phyloP scores from a whole-genome alignment of 306 rosid species.

The Coriaria nepalensis region DNA sequence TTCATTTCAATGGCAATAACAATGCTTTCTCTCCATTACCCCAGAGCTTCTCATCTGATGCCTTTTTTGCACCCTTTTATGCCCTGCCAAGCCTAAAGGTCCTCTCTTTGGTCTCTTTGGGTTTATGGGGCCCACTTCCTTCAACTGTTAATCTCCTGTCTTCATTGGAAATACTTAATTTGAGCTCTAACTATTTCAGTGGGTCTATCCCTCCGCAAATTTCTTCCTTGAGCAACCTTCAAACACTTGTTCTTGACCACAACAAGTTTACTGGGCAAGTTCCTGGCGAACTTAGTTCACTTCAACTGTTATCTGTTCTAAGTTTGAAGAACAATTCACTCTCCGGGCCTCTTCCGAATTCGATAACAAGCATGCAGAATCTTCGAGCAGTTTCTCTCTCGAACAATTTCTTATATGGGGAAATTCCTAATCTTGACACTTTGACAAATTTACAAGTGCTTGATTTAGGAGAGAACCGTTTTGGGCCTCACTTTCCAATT shows the following conservation, averaged over 20 bases:
- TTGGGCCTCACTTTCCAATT: slow-evolving; percentile 73
- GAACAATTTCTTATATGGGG: slow-evolving; percentile 48
- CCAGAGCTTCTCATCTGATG: slow-evolving; percentile 27
- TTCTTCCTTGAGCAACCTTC: slow-evolving; percentile 47
- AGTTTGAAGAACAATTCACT: slow-evolving; percentile 51
- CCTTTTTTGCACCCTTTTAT: slow-evolving; percentile 42
- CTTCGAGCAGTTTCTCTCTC: slow-evolving; percentile 63
- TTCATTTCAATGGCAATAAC: slow-evolving; percentile 47
- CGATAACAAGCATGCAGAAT: slow-evolving; percentile 30
- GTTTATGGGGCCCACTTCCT: slow-evolving; percentile 66
- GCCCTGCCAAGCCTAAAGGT: slow-evolving; percentile 50
- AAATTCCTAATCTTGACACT: slow-evolving; percentile 46
- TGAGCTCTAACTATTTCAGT: slow-evolving; percentile 50
- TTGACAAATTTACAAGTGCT: slow-evolving; percentile 67
- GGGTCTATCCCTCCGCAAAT: slow-evolving; percentile 46
- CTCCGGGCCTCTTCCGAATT: slow-evolving; percentile 50
- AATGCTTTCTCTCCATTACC: slow-evolving; percentile 26
- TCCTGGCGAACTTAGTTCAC: slow-evolving; percentile 43
- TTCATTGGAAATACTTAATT: slow-evolving; percentile 72
- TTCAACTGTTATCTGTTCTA: slow-evolving; percentile 54
- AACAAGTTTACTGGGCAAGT: slow-evolving; percentile 46
- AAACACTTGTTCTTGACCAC: slow-evolving; percentile 60
- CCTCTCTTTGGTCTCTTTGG: slow-evolving; percentile 59
- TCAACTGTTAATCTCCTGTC: slow-evolving; percentile 25
- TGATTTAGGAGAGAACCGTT: slow-evolving; percentile 45